Conservation (phyloP, 108 stramenopile species). For the Asterionellopsis glacialis region DNA sequence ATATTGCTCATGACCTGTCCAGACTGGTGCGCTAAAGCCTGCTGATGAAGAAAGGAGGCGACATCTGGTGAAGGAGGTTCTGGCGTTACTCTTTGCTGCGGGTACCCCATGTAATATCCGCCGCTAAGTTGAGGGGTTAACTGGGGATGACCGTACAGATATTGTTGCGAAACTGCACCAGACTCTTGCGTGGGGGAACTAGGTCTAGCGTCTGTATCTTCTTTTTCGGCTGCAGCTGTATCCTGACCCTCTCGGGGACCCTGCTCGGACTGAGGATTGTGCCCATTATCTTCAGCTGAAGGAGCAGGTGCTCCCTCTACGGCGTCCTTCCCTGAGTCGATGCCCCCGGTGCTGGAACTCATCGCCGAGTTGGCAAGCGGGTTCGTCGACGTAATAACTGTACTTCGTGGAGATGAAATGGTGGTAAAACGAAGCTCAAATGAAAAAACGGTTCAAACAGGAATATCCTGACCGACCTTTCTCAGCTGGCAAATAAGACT, state of each 20-base stretch:
- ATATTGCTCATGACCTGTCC: conserved; percentile 1
- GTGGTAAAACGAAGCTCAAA: too few relatives aligned
- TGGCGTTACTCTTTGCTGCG: conserved; percentile 25
- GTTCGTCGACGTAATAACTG: too few relatives aligned
- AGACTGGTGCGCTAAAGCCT: conserved; percentile 10
- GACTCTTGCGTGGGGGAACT: too few relatives aligned
- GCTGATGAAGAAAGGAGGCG: conserved; percentile 25
- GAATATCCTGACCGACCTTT: too few relatives aligned
- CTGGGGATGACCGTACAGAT: conserved; percentile 18
- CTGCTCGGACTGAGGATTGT: not conserved
- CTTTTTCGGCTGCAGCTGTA: too few relatives aligned
- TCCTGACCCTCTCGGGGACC: too few relatives aligned
- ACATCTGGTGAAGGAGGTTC: conserved; percentile 38
- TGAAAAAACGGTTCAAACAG: too few relatives aligned
- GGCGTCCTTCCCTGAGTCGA: not conserved
- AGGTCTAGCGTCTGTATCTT: too few relatives aligned
- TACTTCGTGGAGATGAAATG: too few relatives aligned
- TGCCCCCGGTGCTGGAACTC: too few relatives aligned
- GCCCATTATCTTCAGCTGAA: not conserved
- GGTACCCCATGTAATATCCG: conserved; percentile 19
- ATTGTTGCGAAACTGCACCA: conserved; percentile 4
- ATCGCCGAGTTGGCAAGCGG: too few relatives aligned
- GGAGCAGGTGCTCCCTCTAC: not conserved
- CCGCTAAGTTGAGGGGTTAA: conserved; percentile 27
- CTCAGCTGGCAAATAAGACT: too few relatives aligned